These are phyloP conservation scores for Acacia confusa DNA, from an alignment of 306 rosid species.

Conservation along the genomic window DNA sequence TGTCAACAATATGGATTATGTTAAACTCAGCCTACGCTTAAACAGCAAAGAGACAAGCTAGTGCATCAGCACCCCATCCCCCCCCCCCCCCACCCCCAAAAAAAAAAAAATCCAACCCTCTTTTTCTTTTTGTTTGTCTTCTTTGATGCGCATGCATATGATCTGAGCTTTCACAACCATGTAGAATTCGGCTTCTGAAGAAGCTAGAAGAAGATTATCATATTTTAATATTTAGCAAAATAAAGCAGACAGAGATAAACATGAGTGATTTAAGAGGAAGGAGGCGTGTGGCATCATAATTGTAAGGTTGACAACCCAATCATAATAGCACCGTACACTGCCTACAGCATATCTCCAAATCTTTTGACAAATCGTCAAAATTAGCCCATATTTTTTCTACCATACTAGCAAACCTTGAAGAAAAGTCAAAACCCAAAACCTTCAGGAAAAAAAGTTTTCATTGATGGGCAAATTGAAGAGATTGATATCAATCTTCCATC, in stretches of 20 bases:
- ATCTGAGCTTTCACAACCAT: conserved; percentile 19
- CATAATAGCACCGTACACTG: conserved; percentile 28
- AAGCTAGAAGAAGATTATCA: conserved; percentile 29
- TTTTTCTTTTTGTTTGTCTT: conserved; percentile 11
- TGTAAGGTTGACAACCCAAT: conserved; percentile 34
- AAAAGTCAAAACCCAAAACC: conserved; percentile 34
- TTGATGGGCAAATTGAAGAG: neutral
- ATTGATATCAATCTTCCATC: neutral
- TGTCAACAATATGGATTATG: conserved; percentile 43
- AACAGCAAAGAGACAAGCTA: conserved; percentile 35
- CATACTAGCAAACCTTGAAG: conserved; percentile 22
- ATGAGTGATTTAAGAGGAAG: conserved; percentile 16
- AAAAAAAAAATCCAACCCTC: neutral
- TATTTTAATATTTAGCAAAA: conserved; percentile 15
- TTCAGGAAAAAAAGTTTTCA: conserved; percentile 15
- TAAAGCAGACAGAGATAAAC: conserved; percentile 34
- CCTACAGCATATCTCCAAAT: conserved; percentile 27
- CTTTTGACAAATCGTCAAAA: conserved; percentile 38
- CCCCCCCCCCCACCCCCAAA: no score
- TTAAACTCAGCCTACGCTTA: conserved; percentile 27
- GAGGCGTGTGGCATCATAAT: conserved; percentile 15
- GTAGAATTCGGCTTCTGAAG: conserved; percentile 16
- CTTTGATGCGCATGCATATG: neutral
- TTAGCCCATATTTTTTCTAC: conserved; percentile 18
- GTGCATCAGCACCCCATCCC: conserved; percentile 21